Evolutionary conservation across 2,329 filamentous ascomycete species (phyloP), one percentile per base, ranked within the genome.

Genomic region (Lachnellula occidentalis): DNA sequence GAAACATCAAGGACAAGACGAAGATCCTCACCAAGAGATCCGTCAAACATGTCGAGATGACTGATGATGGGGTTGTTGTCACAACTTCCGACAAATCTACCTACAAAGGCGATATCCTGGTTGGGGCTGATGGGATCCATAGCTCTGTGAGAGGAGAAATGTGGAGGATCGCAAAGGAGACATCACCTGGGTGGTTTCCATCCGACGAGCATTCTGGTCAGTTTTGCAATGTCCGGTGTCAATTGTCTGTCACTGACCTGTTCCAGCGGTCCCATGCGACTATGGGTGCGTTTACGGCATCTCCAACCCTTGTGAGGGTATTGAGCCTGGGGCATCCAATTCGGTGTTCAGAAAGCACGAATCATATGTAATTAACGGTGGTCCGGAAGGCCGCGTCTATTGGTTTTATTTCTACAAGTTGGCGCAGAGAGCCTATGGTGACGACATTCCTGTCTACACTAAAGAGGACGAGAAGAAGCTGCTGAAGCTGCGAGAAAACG

Each of bases 51-150:
- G 50, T 65, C 4, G 39, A 60, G 11, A 48, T 61, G 21, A 34
- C 53, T 31, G 17, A 45, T 15, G 21, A 50, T 8, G 55, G 55
- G 5, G 59, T 63, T 5, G 46, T 50, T 22, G 64, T 64, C 4
- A 15, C 34, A 5, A 64, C 57, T 24, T 43, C 58, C 19, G 63
- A 66, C 54, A 63, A 64, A 2, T 51, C 56, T 2, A 34, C 36
- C 12, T 61, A 55, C 34, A 19, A n/a, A 39, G 65, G 63, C 2
- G 60, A 64, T 45, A 50, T 67, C 14, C 48, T 67, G 15, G 62
- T 65, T 45, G 65, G 64, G 1, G 62, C 64, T 14, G 65, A 67
- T 55, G 65, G 65, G 9, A 50, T 65, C 14, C 62, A 63, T 53
- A 66, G 64, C 50, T 48, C 27, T 3, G 56, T 64, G 3, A 53